Evolutionary conservation across 495 filamentous ascomycete species (phyloP), one percentile per base, ranked within the genome.

Genomic region (Hypoxylon lenormandii): DNA sequence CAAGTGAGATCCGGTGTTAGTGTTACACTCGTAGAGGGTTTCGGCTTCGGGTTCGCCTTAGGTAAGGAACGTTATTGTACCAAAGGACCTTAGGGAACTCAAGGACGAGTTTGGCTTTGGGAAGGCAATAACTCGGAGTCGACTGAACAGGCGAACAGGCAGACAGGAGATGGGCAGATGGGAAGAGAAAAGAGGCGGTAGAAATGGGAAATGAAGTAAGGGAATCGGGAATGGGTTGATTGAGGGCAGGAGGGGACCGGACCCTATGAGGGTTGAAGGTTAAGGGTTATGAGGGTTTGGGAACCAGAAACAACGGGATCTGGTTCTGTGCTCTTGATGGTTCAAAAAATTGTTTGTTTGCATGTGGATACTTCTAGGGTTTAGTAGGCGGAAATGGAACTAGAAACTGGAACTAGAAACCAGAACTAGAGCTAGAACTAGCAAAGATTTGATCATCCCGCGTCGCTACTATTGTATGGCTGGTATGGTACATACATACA

Each of bases 281-380:
- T 28, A 7, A 33, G 30, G 30, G 30, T 33, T 33, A 8, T 8
- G 30, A 33, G 30, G 30, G 30, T 33, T 33, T 8, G 5, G 30
- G 55, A 58, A 54, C 62, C 46, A 66, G 40, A 61, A 22, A 33
- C 21, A 62, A 65, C 51, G 61, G 68, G 67, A 70, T 65, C 67
- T 65, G 67, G 67, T 64, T 52, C 49, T 69, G 45, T 28, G 42
- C 28, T 49, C 60, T 61, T 65, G 67, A 50, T 57, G 42, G 66
- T 33, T 33, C 30, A 33, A 33, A 33, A n/a, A n/a, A n/a, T n/a
- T 33, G 61, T 70, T 70, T 70, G 68, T 70, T 70, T 70, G 68
- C 62, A 66, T 62, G 68, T 70, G 68, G 68, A 65, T 61, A 66
- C 61, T 70, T 60, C 55, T 65, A 57, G 60, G 66, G 54, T 65